Evolutionary conservation across 208 protist species (phyloP).

Genomic region (Leishmania tropica): DNA sequence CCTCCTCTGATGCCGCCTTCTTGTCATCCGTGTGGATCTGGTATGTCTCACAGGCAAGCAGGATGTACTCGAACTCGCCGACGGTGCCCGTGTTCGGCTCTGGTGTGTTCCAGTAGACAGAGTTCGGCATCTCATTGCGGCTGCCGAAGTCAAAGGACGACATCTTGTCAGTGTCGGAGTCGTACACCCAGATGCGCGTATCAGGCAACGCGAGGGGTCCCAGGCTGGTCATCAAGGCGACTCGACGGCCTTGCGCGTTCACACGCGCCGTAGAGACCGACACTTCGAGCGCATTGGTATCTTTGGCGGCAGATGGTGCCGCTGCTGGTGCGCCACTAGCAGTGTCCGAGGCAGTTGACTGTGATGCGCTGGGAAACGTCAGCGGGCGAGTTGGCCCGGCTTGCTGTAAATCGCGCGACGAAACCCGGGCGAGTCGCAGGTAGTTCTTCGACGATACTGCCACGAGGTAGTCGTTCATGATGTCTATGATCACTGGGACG

Average conservation of each 20-base stretch:
- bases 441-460: slow-evolving; percentile 80
- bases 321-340: slow-evolving; percentile 11
- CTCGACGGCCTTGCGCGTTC: slow-evolving; percentile 83
- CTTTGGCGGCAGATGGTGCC: slow-evolving; percentile 11
- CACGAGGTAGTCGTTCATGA: slow-evolving; percentile 91
- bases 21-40: slow-evolving; percentile 40
- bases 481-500: slow-evolving; percentile 75
- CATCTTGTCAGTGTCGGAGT: slow-evolving; percentile 88
- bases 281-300: slow-evolving; percentile 18
- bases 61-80: slow-evolving; percentile 87
- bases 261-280: slow-evolving; percentile 63
- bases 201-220: slow-evolving; percentile 52
- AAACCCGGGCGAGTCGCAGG: slow-evolving; percentile 79
- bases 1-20: slow-evolving; percentile 7
- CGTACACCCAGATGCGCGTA: slow-evolving; percentile 89
- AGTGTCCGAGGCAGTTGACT: neutral
- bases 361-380: slow-evolving; percentile 25
- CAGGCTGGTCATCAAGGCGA: slow-evolving; percentile 77
- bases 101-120: slow-evolving; percentile 90
- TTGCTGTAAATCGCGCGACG: slow-evolving; percentile 62
- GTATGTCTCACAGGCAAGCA: slow-evolving; percentile 90
- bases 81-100: slow-evolving; percentile 84
- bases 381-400: slow-evolving; percentile 75
- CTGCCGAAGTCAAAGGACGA: slow-evolving; percentile 78
- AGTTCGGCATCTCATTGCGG: slow-evolving; percentile 71